Base-by-base conservation (phyloP, 352 stramenopile genomes). In the Globisporangium cederbergense region DNA sequence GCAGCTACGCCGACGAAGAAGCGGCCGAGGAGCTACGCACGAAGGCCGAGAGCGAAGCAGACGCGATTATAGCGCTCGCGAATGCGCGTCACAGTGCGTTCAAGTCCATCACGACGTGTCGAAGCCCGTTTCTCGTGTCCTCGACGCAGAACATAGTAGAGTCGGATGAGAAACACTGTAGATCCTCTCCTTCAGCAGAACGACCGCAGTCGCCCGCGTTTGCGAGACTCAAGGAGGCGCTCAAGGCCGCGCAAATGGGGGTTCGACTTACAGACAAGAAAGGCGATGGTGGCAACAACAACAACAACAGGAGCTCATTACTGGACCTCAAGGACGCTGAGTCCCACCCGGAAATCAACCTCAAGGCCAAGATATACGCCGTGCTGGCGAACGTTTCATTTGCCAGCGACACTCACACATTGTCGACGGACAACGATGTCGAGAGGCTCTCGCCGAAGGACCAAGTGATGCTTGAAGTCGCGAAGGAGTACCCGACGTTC, bases 341-440 rank as follows among this genome's bases (percentile, higher is more conserved):
- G 28, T 65, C 69, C 11, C 75, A 88, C n/a, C 68, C 67, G 0
- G 62, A 77, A n/a, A 63, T 91, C 30, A 83, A 89, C 57, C 46
- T 93, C 1, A 90, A 88, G 53, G 62, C 77, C n/a, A 93, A 91
- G 62, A 80, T 93, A 54, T 78, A 91, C 69, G 63, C 79, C 0
- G 73, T 91, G 1, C 57, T 93, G 13, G 79, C 79, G 1, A 91
- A 88, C 28, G 60, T 88, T 1, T 86, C 81, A 18, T 89, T 91
- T 38, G 63, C 68, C 0, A 78, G 65, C 30, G 71, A 83, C 11
- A 16, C 22, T 13, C 68, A 78, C 1, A 49, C 9, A 3, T 49
- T 16, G 14, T 22, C 43, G 22, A 20, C 43, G 16, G 43, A 49
- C 7, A 49, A 20, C 58, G 38, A 20, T 34, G 13, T 32, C 14